A percentile compares a stretch with the other conserved stretches of the same genome.
Evolutionary conservation across 768 basidiomycete species (phyloP).

Genomic region (Podaxis mareebaensis): DNA sequence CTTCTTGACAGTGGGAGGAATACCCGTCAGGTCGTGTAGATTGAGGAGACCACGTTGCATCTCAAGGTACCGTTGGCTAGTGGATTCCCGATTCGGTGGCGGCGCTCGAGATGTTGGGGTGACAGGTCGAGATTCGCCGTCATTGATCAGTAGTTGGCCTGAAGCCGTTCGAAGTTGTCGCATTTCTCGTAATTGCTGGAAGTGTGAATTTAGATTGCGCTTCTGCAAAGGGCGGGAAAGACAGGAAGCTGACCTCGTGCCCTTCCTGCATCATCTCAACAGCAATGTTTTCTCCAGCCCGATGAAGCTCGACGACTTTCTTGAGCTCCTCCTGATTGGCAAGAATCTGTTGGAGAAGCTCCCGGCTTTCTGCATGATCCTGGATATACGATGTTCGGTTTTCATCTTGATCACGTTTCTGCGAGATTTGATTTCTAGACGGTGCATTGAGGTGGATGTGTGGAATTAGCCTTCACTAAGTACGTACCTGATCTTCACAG

Average conservation of each 20-base stretch:
- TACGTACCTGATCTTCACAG: neutral
- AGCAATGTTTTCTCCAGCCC: slow-evolving; percentile 42
- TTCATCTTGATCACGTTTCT: neutral
- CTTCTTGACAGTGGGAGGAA: slow-evolving; percentile 51
- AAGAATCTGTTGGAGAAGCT: slow-evolving; percentile 37
- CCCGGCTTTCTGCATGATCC: slow-evolving; percentile 31
- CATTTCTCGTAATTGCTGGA: neutral
- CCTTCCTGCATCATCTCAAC: slow-evolving; percentile 49
- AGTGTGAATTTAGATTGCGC: neutral
- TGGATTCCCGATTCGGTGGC: slow-evolving; percentile 28
- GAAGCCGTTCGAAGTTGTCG: neutral
- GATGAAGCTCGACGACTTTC: slow-evolving; percentile 39
- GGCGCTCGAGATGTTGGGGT: slow-evolving; percentile 29
- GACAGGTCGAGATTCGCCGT: slow-evolving; percentile 19
- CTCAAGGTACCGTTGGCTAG: neutral
- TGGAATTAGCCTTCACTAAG: neutral
- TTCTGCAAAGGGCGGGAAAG: neutral
- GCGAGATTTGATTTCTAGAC: neutral
- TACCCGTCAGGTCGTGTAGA: slow-evolving; percentile 31
- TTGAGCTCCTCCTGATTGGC: slow-evolving; percentile 29
- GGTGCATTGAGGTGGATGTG: neutral
- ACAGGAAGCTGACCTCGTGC: slow-evolving; percentile 39
- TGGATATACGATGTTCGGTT: too few relatives aligned
- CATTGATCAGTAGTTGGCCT: slow-evolving; percentile 1
- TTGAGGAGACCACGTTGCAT: neutral